Evolutionary conservation across 306 rosid species (phyloP).

Genomic region (Citrullus colocynthis): DNA sequence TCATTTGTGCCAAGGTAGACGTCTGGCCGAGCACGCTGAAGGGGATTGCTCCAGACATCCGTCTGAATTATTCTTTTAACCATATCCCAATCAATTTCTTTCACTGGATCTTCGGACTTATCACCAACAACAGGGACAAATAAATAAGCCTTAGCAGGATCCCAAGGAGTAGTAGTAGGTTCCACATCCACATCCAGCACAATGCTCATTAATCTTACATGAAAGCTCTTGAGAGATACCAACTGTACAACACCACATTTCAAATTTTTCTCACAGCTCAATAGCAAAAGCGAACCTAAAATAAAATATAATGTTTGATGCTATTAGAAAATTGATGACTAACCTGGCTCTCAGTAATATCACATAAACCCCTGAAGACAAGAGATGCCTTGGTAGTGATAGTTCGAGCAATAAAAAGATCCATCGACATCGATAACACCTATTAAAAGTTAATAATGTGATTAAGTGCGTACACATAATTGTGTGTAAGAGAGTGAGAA

Average conservation of each 20-base stretch:
- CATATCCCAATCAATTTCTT: conserved; percentile 87
- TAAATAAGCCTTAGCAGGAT: conserved; percentile 91
- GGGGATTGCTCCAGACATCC: conserved; percentile 91
- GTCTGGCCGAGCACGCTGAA: conserved; percentile 98
- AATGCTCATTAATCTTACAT: conserved; percentile 95
- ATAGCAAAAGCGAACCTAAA: conserved; percentile 11
- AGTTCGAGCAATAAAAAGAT: conserved; percentile 97
- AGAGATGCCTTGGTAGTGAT: conserved; percentile 95
- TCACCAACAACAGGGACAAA: conserved; percentile 89
- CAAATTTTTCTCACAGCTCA: conserved; percentile 13
- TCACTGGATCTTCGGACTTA: conserved; percentile 57
- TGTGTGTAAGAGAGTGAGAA: not conserved
- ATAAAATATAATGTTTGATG: not conserved
- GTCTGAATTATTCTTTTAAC: conserved; percentile 64
- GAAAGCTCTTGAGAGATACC: conserved; percentile 90
- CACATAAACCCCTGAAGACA: conserved; percentile 68
- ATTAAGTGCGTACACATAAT: not conserved
- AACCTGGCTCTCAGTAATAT: conserved; percentile 80
- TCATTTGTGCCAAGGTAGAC: conserved; percentile 98
- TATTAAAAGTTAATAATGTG: conserved; percentile 19
- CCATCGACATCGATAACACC: conserved; percentile 99
- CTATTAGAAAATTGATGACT: not conserved
- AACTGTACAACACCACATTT: conserved; percentile 39
- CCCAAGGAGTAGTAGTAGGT: conserved; percentile 99
- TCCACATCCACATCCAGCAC: conserved; percentile 99